These are phyloP conservation scores for Fusarium hostae DNA, from an alignment of 2,329 filamentous ascomycete genomes.

Conservation along the genomic window DNA sequence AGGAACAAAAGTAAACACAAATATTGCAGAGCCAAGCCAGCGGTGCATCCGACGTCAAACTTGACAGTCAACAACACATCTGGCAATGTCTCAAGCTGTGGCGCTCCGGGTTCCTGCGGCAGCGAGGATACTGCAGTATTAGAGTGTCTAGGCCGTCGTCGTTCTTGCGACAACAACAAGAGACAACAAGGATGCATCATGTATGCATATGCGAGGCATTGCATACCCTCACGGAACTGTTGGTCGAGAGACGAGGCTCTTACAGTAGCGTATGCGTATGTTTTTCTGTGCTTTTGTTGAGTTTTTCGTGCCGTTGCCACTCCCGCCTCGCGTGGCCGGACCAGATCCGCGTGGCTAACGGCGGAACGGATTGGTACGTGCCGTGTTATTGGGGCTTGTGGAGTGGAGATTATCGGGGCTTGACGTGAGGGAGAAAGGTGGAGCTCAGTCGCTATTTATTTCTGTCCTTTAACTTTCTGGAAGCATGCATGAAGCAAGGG, in stretches of 20 bases:
- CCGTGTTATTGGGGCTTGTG: conserved; percentile 3
- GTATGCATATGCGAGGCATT: conserved; percentile 23
- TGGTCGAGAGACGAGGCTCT: conserved; percentile 17
- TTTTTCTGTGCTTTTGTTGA: conserved; percentile 22
- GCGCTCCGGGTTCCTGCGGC: conserved; percentile 38
- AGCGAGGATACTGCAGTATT: conserved; percentile 19
- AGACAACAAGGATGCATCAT: conserved; percentile 20
- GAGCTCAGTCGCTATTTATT: conserved; percentile 1
- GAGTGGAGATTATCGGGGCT: conserved; percentile 29
- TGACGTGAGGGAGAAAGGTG: conserved; percentile 30
- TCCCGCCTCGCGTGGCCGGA: conserved; percentile 30
- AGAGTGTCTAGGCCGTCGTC: conserved; percentile 7
- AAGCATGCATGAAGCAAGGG: conserved; percentile 31
- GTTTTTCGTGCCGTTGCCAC: conserved; percentile 7
- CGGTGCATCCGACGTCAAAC: not conserved
- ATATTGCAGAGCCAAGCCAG: not conserved
- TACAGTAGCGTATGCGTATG: conserved; percentile 13
- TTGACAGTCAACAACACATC: not conserved
- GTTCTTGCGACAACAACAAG: conserved; percentile 22
- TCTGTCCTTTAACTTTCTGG: conserved; percentile 4
- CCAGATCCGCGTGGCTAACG: conserved; percentile 24
- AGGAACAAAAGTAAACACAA: not conserved
- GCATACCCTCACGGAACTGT: conserved; percentile 1
- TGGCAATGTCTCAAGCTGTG: conserved; percentile 10
- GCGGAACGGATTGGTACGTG: conserved; percentile 17